Percentiles rank a stretch among this genome's conserved stretches.
Conservation (phyloP, 352 stramenopile species). For the Pythium oligandrum region DNA sequence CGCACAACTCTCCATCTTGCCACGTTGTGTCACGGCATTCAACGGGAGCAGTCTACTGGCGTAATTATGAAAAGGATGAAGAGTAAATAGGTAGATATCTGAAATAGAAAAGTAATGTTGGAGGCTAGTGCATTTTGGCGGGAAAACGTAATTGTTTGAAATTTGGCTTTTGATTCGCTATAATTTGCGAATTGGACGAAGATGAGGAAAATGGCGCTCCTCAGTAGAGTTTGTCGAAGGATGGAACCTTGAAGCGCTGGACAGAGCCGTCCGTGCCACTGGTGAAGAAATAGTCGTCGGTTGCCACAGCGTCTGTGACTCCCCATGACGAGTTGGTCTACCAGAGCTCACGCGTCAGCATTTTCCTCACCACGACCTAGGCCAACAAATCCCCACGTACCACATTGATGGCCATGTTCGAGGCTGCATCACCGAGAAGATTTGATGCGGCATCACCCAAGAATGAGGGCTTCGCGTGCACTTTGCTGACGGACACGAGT, state of each 20-base stretch:
- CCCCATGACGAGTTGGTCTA: constrained; percentile 82
- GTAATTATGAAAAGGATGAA: not conserved
- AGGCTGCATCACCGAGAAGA: constrained; percentile 71
- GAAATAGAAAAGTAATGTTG: constrained; percentile 12
- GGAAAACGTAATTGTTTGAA: not conserved
- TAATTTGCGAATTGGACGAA: too few species aligned
- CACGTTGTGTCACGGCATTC: not conserved
- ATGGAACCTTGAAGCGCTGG: constrained; percentile 65
- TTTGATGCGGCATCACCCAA: constrained; percentile 71
- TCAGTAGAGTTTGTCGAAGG: constrained; percentile 22
- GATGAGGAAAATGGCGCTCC: too few species aligned
- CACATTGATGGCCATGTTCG: constrained; percentile 85
- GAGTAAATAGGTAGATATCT: not conserved
- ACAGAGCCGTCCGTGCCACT: constrained; percentile 80
- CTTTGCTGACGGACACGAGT: constrained; percentile 61
- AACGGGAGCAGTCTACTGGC: too few species aligned
- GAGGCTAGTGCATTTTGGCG: not conserved
- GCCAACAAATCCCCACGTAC: constrained; percentile 24
- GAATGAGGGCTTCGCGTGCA: constrained; percentile 79
- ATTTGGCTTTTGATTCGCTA: too few species aligned
- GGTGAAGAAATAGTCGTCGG: constrained; percentile 78
- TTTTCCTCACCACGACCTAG: not conserved
- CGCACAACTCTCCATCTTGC: not conserved
- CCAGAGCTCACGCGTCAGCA: not conserved
- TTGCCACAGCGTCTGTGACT: constrained; percentile 77